Base-by-base conservation (phyloP, 2,329 filamentous ascomycete species). In the Claviceps arundinis region DNA sequence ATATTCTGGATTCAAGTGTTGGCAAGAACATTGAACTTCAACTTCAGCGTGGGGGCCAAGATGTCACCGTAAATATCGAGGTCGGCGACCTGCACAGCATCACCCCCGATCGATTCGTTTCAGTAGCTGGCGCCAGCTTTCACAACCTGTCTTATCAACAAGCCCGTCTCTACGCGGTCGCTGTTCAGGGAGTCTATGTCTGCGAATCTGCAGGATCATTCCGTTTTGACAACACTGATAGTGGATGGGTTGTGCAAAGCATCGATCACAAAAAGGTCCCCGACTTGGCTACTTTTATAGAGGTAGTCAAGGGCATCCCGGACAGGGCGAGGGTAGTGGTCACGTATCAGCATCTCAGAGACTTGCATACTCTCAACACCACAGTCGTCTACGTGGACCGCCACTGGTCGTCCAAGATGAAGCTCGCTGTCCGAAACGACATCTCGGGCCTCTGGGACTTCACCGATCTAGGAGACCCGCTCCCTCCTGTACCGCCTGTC, bases 141-240 rank as follows among this genome's bases (percentile, higher is more conserved):
- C 94, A 98, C 70, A 82, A 95, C 64, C 74, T 98, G 17, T 98
- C 94, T 1, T 98, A 98, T 67, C 93, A 98, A 65, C 90, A 97
- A 69, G 89, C 93, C n/a, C 84, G 93, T 9, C 78, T 96, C 4
- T 97, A 96, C 65, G 91, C 90, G 37, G 90, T 98, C 53, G 84
- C 90, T 9, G 86, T 89, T 60, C 85, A 89, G 65, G 93, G 93
- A 37, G 89, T 98, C 17, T 98, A 88, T 64, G 85, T 97, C 54
- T 97, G 90, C 63, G 93, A 98, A 68, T 88, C 91, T 5, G 86
- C 88, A 2, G 93, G 93, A 2, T 95, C 93, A 0, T 98, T 97
- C 75, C 84, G 90, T 49, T 88, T 98, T 57, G 93, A 97, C 57
- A 90, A 84, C 60, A 85, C 86, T 13, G 85, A 95, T 54, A 90